Base-by-base conservation (phyloP, 805 yeast genomes). In the Martiniozyma abietophila region DNA sequence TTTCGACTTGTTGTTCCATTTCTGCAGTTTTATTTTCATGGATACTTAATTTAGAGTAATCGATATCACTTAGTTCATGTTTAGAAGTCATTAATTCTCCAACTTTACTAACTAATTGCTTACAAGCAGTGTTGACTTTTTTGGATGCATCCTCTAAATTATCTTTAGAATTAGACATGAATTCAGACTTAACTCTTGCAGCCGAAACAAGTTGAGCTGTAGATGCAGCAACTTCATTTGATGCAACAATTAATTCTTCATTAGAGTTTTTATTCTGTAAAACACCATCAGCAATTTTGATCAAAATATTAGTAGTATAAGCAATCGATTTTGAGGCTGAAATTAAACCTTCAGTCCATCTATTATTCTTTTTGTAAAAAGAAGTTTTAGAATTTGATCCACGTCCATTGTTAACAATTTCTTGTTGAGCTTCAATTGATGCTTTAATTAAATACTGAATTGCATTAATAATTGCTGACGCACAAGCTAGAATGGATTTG, bases 141-240 rank as follows among this genome's bases (percentile, higher is more conserved):
- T 71, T 73, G 20, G 84, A 72, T 4, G 86, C 79, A 12, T 51
- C 45, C 59, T 85, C 95, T 39, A 85, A 65, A 35, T 65, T 61
- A 38, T 78, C 84, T 54, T 83, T 95, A 3, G 86, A 70, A 50
- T 76, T 74, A 2, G 94, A 82, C 59, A 74, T 72, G 46, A 75
- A 71, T 27, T 78, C 69, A 0, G 94, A 85, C 54, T 84, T 84
- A 16, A 83, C 94, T 46, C 95, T 69, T 1, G 95, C 79, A 1
- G 95, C 92, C 5, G 95, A 88, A 5, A 85, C 96, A 34, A 85
- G 67, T 61, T 85, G 96, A 3, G 89, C 94, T 1, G 95, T 85
- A 0, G 95, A 79, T 0, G 95, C 86, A 2, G 94, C 88, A 7
- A 85, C 95, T 53, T 85, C 94, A 48, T 82, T 83, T 1, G 94